Evolutionary conservation across 108 stramenopile genomes (phyloP).

Genomic region (Bacterosira constricta): DNA sequence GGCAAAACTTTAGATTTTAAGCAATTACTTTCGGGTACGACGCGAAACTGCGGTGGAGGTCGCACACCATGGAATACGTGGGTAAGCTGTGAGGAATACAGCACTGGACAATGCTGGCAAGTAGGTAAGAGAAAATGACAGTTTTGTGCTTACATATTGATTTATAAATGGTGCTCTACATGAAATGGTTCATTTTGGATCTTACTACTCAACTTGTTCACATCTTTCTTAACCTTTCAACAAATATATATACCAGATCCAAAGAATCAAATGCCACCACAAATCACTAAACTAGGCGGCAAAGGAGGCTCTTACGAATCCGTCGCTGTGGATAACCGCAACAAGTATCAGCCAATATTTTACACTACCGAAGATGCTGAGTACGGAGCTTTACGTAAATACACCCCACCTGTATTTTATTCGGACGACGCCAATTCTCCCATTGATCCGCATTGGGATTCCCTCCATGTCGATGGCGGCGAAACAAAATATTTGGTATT

Average conservation of each 20-base stretch:
- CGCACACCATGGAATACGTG: slow-evolving; percentile 33
- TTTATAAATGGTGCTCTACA: background rate
- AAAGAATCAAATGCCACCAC: background rate
- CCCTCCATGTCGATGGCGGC: background rate
- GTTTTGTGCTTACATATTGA: background rate
- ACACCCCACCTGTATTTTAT: background rate
- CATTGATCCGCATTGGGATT: no score
- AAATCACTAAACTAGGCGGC: slow-evolving; percentile 6
- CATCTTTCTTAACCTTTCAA: background rate
- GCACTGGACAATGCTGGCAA: slow-evolving; percentile 19
- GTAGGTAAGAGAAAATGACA: no score
- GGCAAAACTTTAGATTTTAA: slow-evolving; percentile 14
- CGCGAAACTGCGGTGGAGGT: slow-evolving; percentile 29
- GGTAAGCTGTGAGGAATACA: slow-evolving; percentile 29
- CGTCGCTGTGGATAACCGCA: slow-evolving; percentile 20
- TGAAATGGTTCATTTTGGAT: no score
- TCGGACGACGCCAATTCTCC: background rate
- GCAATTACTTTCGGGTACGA: slow-evolving; percentile 5
- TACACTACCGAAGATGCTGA: slow-evolving; percentile 16
- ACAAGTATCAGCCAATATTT: background rate
- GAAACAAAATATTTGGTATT: background rate
- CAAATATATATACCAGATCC: background rate
- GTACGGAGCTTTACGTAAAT: background rate
- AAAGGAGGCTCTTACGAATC: slow-evolving; percentile 20
- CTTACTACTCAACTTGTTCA: no score